These are phyloP conservation scores for Pythium angustatum DNA, from an alignment of 352 stramenopile species.

Conservation along the genomic window DNA sequence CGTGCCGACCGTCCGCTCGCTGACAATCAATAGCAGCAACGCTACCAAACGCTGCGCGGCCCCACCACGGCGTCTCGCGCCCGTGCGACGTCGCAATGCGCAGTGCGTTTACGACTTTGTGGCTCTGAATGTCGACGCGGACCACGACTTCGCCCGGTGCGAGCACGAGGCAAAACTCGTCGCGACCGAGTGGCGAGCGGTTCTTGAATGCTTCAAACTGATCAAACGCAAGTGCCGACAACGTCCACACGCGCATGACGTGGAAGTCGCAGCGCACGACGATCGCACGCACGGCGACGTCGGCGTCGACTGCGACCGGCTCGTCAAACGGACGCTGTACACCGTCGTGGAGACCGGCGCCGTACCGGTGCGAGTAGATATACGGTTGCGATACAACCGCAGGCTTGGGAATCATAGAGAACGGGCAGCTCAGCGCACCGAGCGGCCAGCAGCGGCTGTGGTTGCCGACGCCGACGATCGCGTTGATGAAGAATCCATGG, in stretches of 20 bases:
- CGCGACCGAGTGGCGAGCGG: slow-evolving; percentile 4
- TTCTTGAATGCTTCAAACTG: slow-evolving; percentile 2
- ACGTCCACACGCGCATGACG: slow-evolving; percentile 25
- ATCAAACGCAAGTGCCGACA: slow-evolving; percentile 10
- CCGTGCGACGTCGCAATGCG: slow-evolving; percentile 11
- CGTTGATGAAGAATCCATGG: slow-evolving; percentile 20
- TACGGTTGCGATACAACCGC: neutral
- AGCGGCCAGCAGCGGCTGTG: neutral
- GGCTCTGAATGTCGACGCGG: slow-evolving; percentile 15
- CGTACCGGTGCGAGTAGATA: neutral
- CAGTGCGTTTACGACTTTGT: slow-evolving; percentile 27
- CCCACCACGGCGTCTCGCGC: slow-evolving; percentile 23
- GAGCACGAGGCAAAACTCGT: slow-evolving; percentile 22
- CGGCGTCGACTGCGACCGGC: neutral
- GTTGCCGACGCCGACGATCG: slow-evolving; percentile 5
- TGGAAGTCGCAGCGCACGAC: slow-evolving; percentile 24
- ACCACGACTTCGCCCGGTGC: slow-evolving; percentile 4
- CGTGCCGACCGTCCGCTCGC: neutral
- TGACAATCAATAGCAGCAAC: slow-evolving; percentile 1
- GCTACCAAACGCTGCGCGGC: slow-evolving; percentile 3
- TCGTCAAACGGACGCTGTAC: slow-evolving; percentile 21
- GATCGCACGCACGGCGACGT: slow-evolving; percentile 12
- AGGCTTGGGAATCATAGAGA: slow-evolving; percentile 5
- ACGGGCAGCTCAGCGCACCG: slow-evolving; percentile 16
- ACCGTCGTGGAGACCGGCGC: slow-evolving; percentile 20